Conservation (phyloP, 345 rosid species). For the Eucalyptus cladocalyx region DNA sequence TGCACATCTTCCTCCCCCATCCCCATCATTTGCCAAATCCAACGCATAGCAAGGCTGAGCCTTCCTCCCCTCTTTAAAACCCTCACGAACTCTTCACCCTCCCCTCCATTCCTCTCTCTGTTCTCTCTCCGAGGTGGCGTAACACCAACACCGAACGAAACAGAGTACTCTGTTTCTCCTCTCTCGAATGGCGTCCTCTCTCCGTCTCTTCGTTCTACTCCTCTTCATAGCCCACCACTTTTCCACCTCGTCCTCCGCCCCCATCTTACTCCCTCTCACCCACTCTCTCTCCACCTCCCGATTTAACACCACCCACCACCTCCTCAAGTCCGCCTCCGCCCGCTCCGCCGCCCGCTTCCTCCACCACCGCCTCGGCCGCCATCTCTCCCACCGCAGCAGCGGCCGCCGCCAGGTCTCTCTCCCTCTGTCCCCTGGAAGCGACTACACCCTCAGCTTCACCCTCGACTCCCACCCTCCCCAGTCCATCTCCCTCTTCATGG, state of each 20-base stretch:
- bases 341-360: conserved; percentile 63
- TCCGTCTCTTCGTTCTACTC: conserved; percentile 7
- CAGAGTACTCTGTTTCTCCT: not conserved
- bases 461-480: conserved; percentile 31
- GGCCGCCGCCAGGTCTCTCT: conserved; percentile 45
- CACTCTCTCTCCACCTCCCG: conserved; percentile 60
- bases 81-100: not conserved
- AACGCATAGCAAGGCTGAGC: not conserved
- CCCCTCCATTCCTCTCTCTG: no score
- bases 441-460: conserved; percentile 65
- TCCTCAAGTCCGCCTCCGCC: conserved; percentile 64
- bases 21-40: not conserved
- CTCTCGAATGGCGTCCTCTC: conserved; percentile 18
- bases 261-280: conserved; percentile 36
- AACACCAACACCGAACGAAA: not conserved
- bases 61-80: not conserved
- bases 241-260: conserved; percentile 11
- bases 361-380: conserved; percentile 15
- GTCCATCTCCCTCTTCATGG: conserved; percentile 65
- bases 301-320: conserved; percentile 52
- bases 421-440: conserved; percentile 89
- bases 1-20: not conserved
- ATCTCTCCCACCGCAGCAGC: conserved; percentile 7
- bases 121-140: not conserved
- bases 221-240: conserved; percentile 1